Evolutionary conservation across 139 green algal species (phyloP).

Genomic region (Edaphochlamys debaryana): DNA sequence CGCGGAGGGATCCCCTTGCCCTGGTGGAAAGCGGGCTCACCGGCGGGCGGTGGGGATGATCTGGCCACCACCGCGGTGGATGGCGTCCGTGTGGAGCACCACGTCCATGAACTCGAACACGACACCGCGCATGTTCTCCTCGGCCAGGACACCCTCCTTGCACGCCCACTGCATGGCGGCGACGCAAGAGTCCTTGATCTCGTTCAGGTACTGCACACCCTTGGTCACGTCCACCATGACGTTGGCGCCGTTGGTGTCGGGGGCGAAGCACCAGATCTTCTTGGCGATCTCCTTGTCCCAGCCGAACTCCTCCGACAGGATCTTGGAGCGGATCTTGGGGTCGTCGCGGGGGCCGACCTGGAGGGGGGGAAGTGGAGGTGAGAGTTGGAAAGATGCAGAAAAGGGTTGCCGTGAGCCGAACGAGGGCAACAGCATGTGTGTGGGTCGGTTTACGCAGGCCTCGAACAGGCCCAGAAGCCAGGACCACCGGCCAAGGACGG

Average conservation of each 20-base stretch:
- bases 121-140: slow-evolving; percentile 99
- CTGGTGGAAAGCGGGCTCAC: slow-evolving; percentile 12
- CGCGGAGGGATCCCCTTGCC: too few relatives aligned
- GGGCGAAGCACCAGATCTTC: slow-evolving; percentile 99
- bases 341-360: slow-evolving; percentile 91
- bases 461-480: too few relatives aligned
- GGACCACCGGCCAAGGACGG: too few relatives aligned
- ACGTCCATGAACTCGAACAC: slow-evolving; percentile 96
- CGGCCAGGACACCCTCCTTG: slow-evolving; percentile 97
- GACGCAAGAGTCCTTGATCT: slow-evolving; percentile 98
- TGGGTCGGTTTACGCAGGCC: too few relatives aligned
- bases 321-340: slow-evolving; percentile 90
- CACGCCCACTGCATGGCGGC: slow-evolving; percentile 98
- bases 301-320: slow-evolving; percentile 94
- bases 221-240: slow-evolving; percentile 97
- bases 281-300: slow-evolving; percentile 99
- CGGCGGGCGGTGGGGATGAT: slow-evolving; percentile 96
- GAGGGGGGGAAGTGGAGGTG: too few relatives aligned
- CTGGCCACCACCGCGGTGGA: slow-evolving; percentile 98
- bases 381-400: too few relatives aligned
- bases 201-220: slow-evolving; percentile 99
- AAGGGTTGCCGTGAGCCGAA: too few relatives aligned
- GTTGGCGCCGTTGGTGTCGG: slow-evolving; percentile 98
- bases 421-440: too few relatives aligned
- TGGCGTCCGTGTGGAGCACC: slow-evolving; percentile 97